Evolutionary conservation across 2,329 filamentous ascomycete species (phyloP).

Genomic region (Pezicula radicicola): DNA sequence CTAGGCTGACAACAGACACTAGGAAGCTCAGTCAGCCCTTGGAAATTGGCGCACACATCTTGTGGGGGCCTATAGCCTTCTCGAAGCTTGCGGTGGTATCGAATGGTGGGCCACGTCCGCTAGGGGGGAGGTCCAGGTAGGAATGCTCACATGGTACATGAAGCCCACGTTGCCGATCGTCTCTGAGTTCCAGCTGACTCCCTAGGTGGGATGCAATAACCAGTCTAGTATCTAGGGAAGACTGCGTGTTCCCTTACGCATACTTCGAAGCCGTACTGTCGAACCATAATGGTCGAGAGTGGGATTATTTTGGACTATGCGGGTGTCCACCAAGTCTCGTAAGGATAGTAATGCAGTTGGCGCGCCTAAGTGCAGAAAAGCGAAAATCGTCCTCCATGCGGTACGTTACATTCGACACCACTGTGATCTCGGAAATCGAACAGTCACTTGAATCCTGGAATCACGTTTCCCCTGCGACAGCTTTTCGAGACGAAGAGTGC

Average conservation of each 20-base stretch:
- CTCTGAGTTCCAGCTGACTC: neutral
- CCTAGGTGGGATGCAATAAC: slow-evolving; percentile 5
- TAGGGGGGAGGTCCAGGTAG: slow-evolving; percentile 4
- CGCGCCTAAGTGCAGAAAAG: slow-evolving; percentile 1
- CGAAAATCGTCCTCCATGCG: neutral
- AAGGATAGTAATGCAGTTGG: slow-evolving; percentile 2
- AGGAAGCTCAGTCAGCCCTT: slow-evolving; percentile 2
- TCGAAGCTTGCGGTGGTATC: slow-evolving; percentile 4
- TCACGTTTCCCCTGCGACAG: neutral
- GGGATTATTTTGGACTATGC: slow-evolving; percentile 3
- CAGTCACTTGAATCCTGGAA: neutral
- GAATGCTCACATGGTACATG: slow-evolving; percentile 3
- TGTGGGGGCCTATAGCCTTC: neutral
- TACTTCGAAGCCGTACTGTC: slow-evolving; percentile 3
- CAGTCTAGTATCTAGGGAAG: slow-evolving; percentile 4
- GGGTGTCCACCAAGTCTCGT: slow-evolving; percentile 3
- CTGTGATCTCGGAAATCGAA: too few species aligned
- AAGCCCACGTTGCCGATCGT: neutral
- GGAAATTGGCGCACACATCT: slow-evolving; percentile 5
- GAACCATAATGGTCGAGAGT: neutral
- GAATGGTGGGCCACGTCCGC: neutral
- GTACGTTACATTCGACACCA: neutral
- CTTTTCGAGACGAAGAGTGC: slow-evolving; percentile 2
- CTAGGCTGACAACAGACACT: neutral
- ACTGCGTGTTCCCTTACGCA: slow-evolving; percentile 3